A percentile compares a stretch with the other conserved stretches of the same genome.
phyloP scores from a whole-genome alignment of 352 stramenopile species.

The Globisporangium uncinulatum region DNA sequence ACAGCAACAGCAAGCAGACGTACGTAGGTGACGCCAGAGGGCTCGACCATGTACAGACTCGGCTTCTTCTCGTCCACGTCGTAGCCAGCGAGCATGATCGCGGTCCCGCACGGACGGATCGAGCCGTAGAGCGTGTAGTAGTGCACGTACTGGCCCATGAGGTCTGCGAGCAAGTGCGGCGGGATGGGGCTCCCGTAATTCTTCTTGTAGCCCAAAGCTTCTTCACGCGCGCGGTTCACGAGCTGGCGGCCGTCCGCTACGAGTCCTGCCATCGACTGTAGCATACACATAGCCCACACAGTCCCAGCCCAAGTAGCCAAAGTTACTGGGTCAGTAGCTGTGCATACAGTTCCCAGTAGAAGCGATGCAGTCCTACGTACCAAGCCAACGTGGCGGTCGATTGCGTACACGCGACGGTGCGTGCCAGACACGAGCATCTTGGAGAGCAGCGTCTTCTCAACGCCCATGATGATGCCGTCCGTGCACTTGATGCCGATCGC shows the following conservation, averaged over 20 bases:
- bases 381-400: conserved; percentile 91
- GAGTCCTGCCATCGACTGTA: conserved; percentile 90
- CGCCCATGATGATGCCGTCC: conserved; percentile 96
- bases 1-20: conserved; percentile 20
- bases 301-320: too few species aligned
- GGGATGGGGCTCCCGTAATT: conserved; percentile 94
- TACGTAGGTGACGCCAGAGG: conserved; percentile 89
- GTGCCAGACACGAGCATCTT: conserved; percentile 91
- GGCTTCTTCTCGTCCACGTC: conserved; percentile 90
- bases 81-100: conserved; percentile 95
- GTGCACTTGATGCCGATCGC: conserved; percentile 97
- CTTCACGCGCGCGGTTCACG: conserved; percentile 93
- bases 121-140: conserved; percentile 98
- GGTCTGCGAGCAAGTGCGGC: conserved; percentile 91
- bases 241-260: conserved; percentile 95
- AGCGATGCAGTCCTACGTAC: conserved; percentile 17
- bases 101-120: conserved; percentile 95
- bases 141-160: conserved; percentile 96
- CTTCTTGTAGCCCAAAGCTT: conserved; percentile 94
- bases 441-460: conserved; percentile 94
- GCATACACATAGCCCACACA: background rate
- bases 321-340: background rate
- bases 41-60: conserved; percentile 91
- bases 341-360: background rate
- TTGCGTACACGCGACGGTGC: conserved; percentile 82